Evolutionary conservation across 768 basidiomycete species (phyloP).

Genomic region (Brasilioporus rufonigricans): DNA sequence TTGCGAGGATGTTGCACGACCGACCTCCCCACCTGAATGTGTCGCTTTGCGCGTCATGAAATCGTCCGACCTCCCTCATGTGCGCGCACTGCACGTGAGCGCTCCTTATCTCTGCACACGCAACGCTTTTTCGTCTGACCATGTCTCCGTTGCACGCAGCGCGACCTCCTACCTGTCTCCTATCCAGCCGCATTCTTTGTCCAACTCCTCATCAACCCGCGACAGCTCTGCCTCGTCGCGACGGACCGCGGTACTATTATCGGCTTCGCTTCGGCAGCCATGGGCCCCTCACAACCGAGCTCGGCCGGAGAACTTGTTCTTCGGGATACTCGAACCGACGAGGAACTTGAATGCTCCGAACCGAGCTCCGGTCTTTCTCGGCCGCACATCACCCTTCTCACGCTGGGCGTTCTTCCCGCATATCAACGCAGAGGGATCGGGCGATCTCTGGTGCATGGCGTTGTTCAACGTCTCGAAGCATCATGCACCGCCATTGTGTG

Average conservation of each 20-base stretch:
- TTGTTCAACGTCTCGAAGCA: conserved; percentile 26
- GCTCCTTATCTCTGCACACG: background rate
- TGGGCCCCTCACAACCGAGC: conserved; percentile 3
- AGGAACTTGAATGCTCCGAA: background rate
- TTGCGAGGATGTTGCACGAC: background rate
- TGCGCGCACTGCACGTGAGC: conserved; percentile 29
- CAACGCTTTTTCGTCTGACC: conserved; percentile 2
- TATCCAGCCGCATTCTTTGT: conserved; percentile 33
- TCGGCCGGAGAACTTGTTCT: background rate
- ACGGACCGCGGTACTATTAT: conserved; percentile 18
- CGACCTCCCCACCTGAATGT: conserved; percentile 2
- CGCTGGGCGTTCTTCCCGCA: conserved; percentile 27
- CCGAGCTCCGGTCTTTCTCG: conserved; percentile 9
- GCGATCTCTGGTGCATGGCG: conserved; percentile 26
- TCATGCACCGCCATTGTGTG: background rate
- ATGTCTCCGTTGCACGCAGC: conserved; percentile 7
- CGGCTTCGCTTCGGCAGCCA: conserved; percentile 30
- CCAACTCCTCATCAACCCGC: conserved; percentile 30
- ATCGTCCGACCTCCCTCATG: conserved; percentile 26
- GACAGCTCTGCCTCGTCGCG: conserved; percentile 31
- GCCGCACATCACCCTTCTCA: conserved; percentile 26
- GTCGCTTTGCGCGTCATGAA: conserved; percentile 28
- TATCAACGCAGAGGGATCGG: conserved; percentile 31
- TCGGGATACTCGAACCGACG: background rate
- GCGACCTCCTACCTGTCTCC: conserved; percentile 23